Evolutionary conservation across 108 stramenopile genomes (phyloP).

Genomic region (Fistulifera solaris): DNA sequence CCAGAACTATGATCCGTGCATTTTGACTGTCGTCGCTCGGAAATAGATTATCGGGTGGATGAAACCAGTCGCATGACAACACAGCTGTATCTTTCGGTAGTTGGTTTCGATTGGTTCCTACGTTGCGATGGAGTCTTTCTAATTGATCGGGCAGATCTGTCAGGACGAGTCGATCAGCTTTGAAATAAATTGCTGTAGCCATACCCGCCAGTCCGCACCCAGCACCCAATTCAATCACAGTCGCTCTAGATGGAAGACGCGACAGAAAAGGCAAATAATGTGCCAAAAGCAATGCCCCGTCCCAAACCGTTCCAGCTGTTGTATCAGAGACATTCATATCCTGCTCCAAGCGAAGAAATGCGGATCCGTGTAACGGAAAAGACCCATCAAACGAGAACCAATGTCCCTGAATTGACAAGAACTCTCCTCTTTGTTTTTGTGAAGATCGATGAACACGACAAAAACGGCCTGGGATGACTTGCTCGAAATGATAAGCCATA

Average conservation of each 20-base stretch:
- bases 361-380: too few relatives aligned
- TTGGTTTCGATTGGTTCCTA: conserved; percentile 15
- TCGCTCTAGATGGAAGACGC: too few relatives aligned
- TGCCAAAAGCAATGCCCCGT: conserved; percentile 46
- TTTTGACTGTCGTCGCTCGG: neutral
- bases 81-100: conserved; percentile 1
- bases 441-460: too few relatives aligned
- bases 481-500: too few relatives aligned
- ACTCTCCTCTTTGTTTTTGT: too few relatives aligned
- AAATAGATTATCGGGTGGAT: too few relatives aligned
- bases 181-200: conserved; percentile 19
- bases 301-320: conserved; percentile 67
- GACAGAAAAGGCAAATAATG: conserved; percentile 3
- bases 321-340: neutral
- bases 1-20: conserved; percentile 20
- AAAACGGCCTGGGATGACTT: too few relatives aligned
- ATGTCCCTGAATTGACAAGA: too few relatives aligned
- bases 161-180: conserved; percentile 39
- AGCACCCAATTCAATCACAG: conserved; percentile 54
- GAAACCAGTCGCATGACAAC: conserved; percentile 11
- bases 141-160: conserved; percentile 61
- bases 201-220: conserved; percentile 66
- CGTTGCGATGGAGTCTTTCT: conserved; percentile 38
- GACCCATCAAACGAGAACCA: too few relatives aligned
- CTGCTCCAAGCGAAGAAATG: too few relatives aligned